A percentile compares a stretch with the other conserved stretches of the same genome.
phyloP scores from a whole-genome alignment of 1,139 yeast genomes.

The Pneumocystis carinii region DNA sequence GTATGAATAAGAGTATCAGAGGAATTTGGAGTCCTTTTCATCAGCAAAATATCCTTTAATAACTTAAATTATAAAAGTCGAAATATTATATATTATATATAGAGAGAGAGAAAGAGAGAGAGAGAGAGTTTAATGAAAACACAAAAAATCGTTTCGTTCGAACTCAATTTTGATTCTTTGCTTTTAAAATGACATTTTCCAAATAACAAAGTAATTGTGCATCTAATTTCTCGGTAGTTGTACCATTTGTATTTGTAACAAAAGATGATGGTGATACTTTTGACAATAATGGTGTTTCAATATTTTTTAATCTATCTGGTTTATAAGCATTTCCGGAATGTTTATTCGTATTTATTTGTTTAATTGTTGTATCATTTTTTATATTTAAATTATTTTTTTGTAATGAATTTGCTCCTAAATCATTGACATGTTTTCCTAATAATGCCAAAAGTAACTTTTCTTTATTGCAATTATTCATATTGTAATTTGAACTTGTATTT shows the following conservation, averaged over 20 bases:
- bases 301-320: not conserved
- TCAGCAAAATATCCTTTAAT: conserved; percentile 6
- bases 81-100: not conserved
- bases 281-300: not conserved
- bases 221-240: not conserved
- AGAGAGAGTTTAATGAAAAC: not conserved
- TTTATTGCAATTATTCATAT: not conserved
- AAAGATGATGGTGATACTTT: not conserved
- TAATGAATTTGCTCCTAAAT: not conserved
- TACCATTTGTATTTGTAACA: not conserved
- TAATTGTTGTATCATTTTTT: not conserved
- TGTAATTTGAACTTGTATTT: not conserved
- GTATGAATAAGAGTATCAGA: conserved; percentile 71
- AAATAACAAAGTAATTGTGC: not conserved
- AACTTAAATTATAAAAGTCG: not conserved
- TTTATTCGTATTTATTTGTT: not conserved
- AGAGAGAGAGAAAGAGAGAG: too few relatives aligned
- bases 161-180: not conserved
- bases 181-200: not conserved
- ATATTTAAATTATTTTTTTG: not conserved
- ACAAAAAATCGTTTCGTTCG: not conserved
- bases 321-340: not conserved
- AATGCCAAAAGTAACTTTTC: not conserved
- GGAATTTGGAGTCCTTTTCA: conserved; percentile 98
- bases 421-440: not conserved